Evolutionary conservation across 2,329 filamentous ascomycete species (phyloP), one percentile per base, ranked within the genome.

Genomic region (Exophiala aquamarina): DNA sequence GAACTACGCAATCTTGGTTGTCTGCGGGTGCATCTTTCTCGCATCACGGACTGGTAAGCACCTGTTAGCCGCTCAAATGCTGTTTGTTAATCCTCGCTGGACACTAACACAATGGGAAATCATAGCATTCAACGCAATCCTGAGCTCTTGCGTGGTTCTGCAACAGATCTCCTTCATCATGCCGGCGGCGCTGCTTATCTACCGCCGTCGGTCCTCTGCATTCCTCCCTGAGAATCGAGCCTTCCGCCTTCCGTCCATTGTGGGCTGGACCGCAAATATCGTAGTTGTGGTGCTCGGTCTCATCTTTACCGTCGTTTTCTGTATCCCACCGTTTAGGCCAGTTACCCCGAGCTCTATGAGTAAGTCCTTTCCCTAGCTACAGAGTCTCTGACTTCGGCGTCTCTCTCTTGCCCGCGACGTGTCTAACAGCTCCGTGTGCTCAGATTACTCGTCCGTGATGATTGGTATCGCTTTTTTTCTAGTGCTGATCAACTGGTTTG

Each of bases 401-500:
- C 33, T 58, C 54, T 38, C 39, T 49, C 1, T 41, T 19, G 17
- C 44, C 38, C 2, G 54, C 55, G 2, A 56, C 56, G 53, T 36
- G 44, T 7, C 26, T 56, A 14, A 44, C 53, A 11, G 34, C 51
- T 18, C 3, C 41, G 3, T 19, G 8, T 19, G 9, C 32, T 8
- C 17, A 37, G 35, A 71, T 45, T 70, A 71, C 52, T 64, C 70
- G 11, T 66, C 61, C n/a, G 68, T 60, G 13, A 66, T 71, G 11
- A 65, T 66, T 42, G 59, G 50, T 7, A 58, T 64, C 3, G 57
- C 69, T 8, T 54, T 68, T 3, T 44, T 64, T 23, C 61, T 70
- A 37, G 63, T 80, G 41, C 63, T 82, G 8, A 54, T 70, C 3
- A 86, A 82, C 82, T 86, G 86, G 63, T 72, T 84, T 54, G 71